Evolutionary conservation across 2,329 filamentous ascomycete species (phyloP), one percentile per base, ranked within the genome.

Genomic region (Erysiphe pulchra): DNA sequence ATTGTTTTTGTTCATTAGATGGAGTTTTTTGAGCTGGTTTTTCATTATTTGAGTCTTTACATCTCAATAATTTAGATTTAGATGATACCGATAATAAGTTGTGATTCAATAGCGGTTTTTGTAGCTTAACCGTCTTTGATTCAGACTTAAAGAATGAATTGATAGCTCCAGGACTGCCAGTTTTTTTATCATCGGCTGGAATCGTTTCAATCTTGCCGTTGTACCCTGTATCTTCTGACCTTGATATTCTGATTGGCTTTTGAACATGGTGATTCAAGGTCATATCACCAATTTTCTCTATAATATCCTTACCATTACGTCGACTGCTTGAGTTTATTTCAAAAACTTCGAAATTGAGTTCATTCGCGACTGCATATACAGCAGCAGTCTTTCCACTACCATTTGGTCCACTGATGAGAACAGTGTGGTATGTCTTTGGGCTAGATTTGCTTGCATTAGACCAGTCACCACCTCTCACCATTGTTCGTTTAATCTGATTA

Each of bases 281-380:
- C 87, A 98, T 95, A 60, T 98, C 85, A 37, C 90, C 92, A 40
- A 98, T 83, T 53, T 73, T 82, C 55, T 98, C 90, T 32, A 92
- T 59, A 42, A 98, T 76, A 55, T 98, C 90, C 58, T 79, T 90
- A 31, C 86, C 87, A 56, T 75, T 92, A 50, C 90, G 71, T 44
- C 86, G 75, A 52, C 74, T 83, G 49, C 83, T 75, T 0, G 87
- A 65, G 55, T 92, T 92, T 57, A 98, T 85, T 60, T 98, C 90
- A 52, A 98, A 98, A 1, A 98, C 72, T 55, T 93, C 86, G 56
- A 92, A 95, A 1, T 73, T 84, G 14, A 95, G 68, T 61, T 98
- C 87, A 55, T 82, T 87, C 4, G 90, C 87, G 38, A 86, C 80
- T 4, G 90, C 90, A 59, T 92, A 86, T 0, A 94, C 80, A 1